Evolutionary conservation across 1,139 yeast species (phyloP), one percentile per base, ranked within the genome.

Genomic region (Sugiyamaella paludigena): DNA sequence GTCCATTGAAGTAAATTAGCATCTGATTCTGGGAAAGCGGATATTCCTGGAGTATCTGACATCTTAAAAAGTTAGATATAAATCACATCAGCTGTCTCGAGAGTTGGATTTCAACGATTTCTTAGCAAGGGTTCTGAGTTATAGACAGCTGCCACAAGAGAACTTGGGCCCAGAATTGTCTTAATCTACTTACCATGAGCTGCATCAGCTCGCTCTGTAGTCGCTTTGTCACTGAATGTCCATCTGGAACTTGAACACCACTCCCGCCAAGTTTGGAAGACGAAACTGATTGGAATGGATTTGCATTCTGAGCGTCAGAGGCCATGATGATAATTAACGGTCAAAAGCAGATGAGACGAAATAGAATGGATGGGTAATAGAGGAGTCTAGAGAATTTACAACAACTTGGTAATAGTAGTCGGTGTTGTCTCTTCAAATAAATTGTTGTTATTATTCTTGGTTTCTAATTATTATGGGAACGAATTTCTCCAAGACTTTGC

Each of bases 1-100:
- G 76, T 75, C 87, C 87, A 81, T 53, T 70, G 72, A 41, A 77
- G 72, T 49, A 81, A 65, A 60, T 81, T 79, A 13, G 77, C 65
- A 54, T 78, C 81, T 27, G 75, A 67, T 46, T 69, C 75, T 1
- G 82, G 82, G 53, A 78, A 78, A 4, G 82, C 81, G 34, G 77
- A 70, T 36, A 78, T 67, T 0, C 81, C 81, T 1, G 79, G 76
- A 1, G 76, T 68, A 42, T 69, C 64, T 28, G 76, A 68, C 76
- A 75, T 74, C 73, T 65, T 28, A 6, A 24, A 10, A 26, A 7
- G n/a, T n/a, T n/a, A n/a, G n/a, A n/a, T n/a, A n/a, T n/a, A n/a
- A n/a, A n/a, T n/a, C n/a, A n/a, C n/a, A n/a, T n/a, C n/a, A n/a
- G n/a, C n/a, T n/a, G n/a, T n/a, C n/a, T n/a, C n/a, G n/a, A 16